Conservation (phyloP, 2,329 filamentous ascomycete species). For the Fusarium xylarioides region DNA sequence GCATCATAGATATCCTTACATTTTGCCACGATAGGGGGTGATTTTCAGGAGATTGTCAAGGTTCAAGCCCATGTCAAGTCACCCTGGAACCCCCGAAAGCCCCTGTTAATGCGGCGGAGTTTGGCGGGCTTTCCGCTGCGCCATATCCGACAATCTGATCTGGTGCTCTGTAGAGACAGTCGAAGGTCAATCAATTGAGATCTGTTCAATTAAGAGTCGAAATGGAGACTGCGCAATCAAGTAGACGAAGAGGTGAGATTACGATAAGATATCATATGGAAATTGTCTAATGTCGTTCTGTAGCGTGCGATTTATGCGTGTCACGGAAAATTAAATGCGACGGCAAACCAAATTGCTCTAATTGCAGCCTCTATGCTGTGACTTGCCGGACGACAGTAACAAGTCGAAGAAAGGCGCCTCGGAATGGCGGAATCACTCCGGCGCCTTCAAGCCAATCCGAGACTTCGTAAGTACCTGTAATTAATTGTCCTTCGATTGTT, state of each 20-base stretch:
- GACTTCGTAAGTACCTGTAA: neutral
- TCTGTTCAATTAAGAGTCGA: neutral
- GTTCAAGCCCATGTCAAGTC: neutral
- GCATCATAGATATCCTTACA: neutral
- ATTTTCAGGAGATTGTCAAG: slow-evolving; percentile 12
- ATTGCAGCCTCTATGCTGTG: slow-evolving; percentile 49
- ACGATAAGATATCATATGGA: too few relatives aligned
- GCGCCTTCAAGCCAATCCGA: neutral
- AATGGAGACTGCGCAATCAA: slow-evolving; percentile 22
- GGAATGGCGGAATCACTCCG: neutral
- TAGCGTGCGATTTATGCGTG: slow-evolving; percentile 51
- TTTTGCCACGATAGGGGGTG: slow-evolving; percentile 10
- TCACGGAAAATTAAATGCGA: slow-evolving; percentile 54
- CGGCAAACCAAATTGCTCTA: slow-evolving; percentile 51
- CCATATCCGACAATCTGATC: slow-evolving; percentile 5
- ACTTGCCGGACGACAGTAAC: slow-evolving; percentile 38
- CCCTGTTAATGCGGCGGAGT: neutral
- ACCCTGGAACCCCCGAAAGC: neutral
- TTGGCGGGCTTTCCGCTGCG: neutral
- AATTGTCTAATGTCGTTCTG: neutral
- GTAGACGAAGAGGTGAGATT: slow-evolving; percentile 32
- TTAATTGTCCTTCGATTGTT: too few relatives aligned
- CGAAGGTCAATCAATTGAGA: too few relatives aligned
- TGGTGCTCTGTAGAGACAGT: too few relatives aligned
- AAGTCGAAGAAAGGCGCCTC: slow-evolving; percentile 15